Conservation (phyloP, 2,329 filamentous ascomycete genomes). For the Penicillium vulpinum region DNA sequence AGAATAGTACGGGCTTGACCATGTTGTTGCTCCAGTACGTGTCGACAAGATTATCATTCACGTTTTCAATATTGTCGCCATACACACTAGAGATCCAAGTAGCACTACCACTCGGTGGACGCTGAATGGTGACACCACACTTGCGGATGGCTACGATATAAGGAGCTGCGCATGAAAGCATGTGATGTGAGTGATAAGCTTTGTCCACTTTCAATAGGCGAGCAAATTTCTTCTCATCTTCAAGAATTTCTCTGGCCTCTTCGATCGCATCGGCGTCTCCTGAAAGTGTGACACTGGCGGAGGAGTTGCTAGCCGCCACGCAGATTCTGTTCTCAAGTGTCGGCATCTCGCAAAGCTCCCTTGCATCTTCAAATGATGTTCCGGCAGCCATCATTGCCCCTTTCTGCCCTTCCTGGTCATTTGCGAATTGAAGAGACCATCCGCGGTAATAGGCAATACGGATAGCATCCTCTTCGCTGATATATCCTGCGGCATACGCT, state of each 20-base stretch:
- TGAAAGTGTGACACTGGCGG: slow-evolving; percentile 47
- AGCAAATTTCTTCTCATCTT: slow-evolving; percentile 40
- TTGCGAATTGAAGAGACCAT: slow-evolving; percentile 26
- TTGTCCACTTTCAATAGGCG: slow-evolving; percentile 43
- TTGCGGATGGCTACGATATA: slow-evolving; percentile 30
- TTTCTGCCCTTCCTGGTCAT: slow-evolving; percentile 8
- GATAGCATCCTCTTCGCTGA: slow-evolving; percentile 47
- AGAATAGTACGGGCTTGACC: slow-evolving; percentile 27
- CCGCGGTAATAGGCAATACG: slow-evolving; percentile 51
- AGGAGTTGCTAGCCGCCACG: slow-evolving; percentile 44
- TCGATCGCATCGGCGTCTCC: slow-evolving; percentile 43
- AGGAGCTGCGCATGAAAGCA: slow-evolving; percentile 34
- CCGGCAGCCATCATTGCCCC: slow-evolving; percentile 55
- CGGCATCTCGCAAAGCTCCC: slow-evolving; percentile 26
- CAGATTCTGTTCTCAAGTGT: slow-evolving; percentile 30
- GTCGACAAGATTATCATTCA: slow-evolving; percentile 17
- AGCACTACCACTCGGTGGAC: not conserved
- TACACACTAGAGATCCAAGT: slow-evolving; percentile 36
- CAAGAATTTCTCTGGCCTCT: slow-evolving; percentile 31
- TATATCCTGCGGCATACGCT: slow-evolving; percentile 50
- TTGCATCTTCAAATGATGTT: slow-evolving; percentile 39
- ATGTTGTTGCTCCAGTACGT: slow-evolving; percentile 36
- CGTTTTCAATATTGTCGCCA: slow-evolving; percentile 13
- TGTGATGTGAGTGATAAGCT: slow-evolving; percentile 50
- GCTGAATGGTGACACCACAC: slow-evolving; percentile 13